phyloP scores from a whole-genome alignment of 129 eudicot species.

The Ambrosia artemisiifolia region DNA sequence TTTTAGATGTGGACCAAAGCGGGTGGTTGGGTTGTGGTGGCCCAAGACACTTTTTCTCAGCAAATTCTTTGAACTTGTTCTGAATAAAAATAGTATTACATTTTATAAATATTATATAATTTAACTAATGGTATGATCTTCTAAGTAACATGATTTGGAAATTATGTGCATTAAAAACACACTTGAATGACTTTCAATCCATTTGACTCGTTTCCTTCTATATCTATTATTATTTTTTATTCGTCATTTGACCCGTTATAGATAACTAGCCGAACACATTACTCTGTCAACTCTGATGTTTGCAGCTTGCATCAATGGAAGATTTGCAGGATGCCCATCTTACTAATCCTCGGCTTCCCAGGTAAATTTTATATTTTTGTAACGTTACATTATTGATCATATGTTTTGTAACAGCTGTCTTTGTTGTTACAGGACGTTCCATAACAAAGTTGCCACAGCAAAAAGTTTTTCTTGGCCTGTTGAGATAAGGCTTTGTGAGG shows the following conservation, averaged over 20 bases:
- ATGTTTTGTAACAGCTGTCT: neutral
- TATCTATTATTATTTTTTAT: neutral
- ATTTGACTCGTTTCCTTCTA: neutral
- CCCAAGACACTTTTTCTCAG: neutral
- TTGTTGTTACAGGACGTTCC: conserved; percentile 61
- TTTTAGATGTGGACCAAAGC: neutral
- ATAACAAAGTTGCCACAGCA: conserved; percentile 69
- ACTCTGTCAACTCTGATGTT: neutral
- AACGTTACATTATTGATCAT: neutral
- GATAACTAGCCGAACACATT: neutral
- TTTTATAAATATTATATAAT: neutral
- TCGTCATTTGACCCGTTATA: neutral
- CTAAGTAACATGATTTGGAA: neutral
- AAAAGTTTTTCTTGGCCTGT: conserved; percentile 74
- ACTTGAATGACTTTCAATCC: neutral
- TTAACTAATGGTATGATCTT: neutral
- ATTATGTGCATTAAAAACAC: neutral
- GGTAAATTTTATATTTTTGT: conserved; percentile 27
- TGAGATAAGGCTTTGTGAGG: conserved; percentile 81
- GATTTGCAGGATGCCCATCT: conserved; percentile 76
- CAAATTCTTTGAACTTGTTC: neutral
- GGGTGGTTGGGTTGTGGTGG: neutral
- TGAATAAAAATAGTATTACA: neutral
- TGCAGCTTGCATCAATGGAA: conserved; percentile 77
- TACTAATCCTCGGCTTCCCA: conserved; percentile 85